Base-by-base conservation (phyloP, 2,329 filamentous ascomycete genomes). In the Nigrospora sphaerica region DNA sequence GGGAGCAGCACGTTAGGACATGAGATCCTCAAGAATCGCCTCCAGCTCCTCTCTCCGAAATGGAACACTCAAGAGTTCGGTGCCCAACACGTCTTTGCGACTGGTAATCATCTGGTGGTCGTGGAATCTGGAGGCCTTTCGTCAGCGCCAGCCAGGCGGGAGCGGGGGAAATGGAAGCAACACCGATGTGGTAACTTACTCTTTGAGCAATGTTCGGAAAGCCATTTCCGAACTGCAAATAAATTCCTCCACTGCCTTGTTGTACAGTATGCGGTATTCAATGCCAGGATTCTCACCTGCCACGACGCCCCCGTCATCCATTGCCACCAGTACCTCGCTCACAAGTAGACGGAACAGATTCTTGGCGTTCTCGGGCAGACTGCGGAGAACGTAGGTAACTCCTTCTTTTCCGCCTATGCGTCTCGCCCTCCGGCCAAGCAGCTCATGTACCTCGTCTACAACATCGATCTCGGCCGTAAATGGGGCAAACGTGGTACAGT, bases 41-140 rank as follows among this genome's bases (percentile, higher is more conserved):
- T 96, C 92, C 60, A 97, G 73, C 67, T 98, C 93, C 53, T 95
- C 90, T 55, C 84, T 85, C 38, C 84, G 76, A 60, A 97, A 89
- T 0, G 93, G 93, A 13, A 95, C 80, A 54, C 87, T 86, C 40
- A 98, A 66, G 44, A 93, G 71, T 62, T 97, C 93, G 3, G 86
- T 91, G 3, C 93, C 93, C 47, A 91, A 72, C 0, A 80, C 78
- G 63, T 98, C 92, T 61, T 92, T 92, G 51, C 83, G 81, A 51
- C 87, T 95, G 46, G 88, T 88, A 52, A 98, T 86, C 82, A 98
- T 97, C 61, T 96, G 89, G 70, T 98, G 93, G 59, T 98, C 93
- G 62, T 96, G 89, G 64, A 98, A 93, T 66, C 83, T 86, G 54
- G 13, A 28, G 17, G n/a, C 12, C 23, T 28, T 10, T 28, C 23